Conservation (phyloP, 2,329 filamentous ascomycete species). For the Metarhizium sp. region DNA sequence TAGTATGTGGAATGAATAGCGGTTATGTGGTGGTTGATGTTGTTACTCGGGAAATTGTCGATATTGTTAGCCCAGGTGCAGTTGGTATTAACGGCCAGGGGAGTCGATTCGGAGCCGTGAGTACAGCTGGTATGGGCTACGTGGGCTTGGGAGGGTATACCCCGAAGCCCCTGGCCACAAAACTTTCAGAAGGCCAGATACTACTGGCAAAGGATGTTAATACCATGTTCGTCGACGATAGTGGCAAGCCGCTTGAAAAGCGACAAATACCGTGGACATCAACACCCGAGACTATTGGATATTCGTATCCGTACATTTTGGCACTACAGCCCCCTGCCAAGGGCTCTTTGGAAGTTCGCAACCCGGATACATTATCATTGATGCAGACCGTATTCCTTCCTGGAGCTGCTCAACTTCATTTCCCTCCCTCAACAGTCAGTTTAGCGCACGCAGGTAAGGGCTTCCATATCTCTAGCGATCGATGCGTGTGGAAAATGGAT, state of each 20-base stretch:
- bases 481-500: slow-evolving; percentile 92
- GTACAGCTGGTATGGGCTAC: slow-evolving; percentile 85
- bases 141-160: slow-evolving; percentile 91
- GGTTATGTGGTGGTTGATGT: slow-evolving; percentile 88
- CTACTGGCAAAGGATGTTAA: slow-evolving; percentile 97
- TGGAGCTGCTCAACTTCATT: slow-evolving; percentile 76
- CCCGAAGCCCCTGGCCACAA: slow-evolving; percentile 79
- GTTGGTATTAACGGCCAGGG: slow-evolving; percentile 55
- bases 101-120: slow-evolving; percentile 73
- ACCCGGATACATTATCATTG: slow-evolving; percentile 83
- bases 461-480: slow-evolving; percentile 85
- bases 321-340: slow-evolving; percentile 76
- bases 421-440: slow-evolving; percentile 85
- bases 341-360: slow-evolving; percentile 80
- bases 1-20: slow-evolving; percentile 84
- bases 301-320: slow-evolving; percentile 92
- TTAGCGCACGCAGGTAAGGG: slow-evolving; percentile 94
- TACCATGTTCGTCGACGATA: slow-evolving; percentile 78
- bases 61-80: slow-evolving; percentile 69
- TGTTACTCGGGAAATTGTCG: slow-evolving; percentile 59
- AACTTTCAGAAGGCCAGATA: slow-evolving; percentile 73
- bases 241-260: slow-evolving; percentile 73
- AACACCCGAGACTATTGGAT: slow-evolving; percentile 85
- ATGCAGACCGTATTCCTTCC: slow-evolving; percentile 78
- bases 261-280: slow-evolving; percentile 85